A percentile compares a stretch with the other conserved stretches of the same genome.
Evolutionary conservation across 1,284 basidiomycete genomes (phyloP).

Genomic region (Erythrobasidium hasegawianum): DNA sequence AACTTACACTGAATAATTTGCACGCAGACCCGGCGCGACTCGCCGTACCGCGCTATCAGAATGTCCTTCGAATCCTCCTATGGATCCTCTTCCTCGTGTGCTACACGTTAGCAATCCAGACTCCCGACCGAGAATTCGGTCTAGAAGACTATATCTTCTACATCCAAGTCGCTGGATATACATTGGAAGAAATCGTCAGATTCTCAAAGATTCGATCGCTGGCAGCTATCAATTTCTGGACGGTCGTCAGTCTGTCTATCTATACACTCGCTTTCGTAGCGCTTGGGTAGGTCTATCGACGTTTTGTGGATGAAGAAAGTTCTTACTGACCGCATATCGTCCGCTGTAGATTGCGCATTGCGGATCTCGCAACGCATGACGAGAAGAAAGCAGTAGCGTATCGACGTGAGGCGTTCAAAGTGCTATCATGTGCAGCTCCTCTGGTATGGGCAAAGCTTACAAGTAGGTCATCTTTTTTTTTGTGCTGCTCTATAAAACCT

Average conservation of each 20-base stretch:
- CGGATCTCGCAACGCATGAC: slow-evolving; percentile 57
- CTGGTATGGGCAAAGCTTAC: slow-evolving; percentile 33
- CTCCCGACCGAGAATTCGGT: slow-evolving; percentile 44
- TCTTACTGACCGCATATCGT: no score
- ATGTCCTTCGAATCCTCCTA: slow-evolving; percentile 57
- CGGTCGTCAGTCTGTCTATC: slow-evolving; percentile 64
- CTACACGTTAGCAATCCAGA: slow-evolving; percentile 55
- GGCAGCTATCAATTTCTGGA: slow-evolving; percentile 75
- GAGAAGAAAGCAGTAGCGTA: slow-evolving; percentile 42
- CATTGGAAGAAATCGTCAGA: slow-evolving; percentile 50
- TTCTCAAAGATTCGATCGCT: slow-evolving; percentile 58
- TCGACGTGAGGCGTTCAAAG: slow-evolving; percentile 42
- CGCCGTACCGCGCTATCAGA: slow-evolving; percentile 69
- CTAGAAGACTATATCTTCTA: slow-evolving; percentile 39
- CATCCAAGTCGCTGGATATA: slow-evolving; percentile 42
- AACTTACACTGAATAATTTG: slow-evolving; percentile 46
- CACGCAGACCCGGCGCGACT: slow-evolving; percentile 74
- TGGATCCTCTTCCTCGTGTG: slow-evolving; percentile 80
- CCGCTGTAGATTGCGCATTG: slow-evolving; percentile 63
- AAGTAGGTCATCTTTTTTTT: no score
- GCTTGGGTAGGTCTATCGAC: slow-evolving; percentile 54
- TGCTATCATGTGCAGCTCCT: slow-evolving; percentile 40
- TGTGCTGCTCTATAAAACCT: no score
- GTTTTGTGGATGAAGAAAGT: slow-evolving; percentile 59
- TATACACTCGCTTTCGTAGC: slow-evolving; percentile 68